Evolutionary conservation across 495 filamentous ascomycete species (phyloP).

Genomic region (Penicillium antarcticum): DNA sequence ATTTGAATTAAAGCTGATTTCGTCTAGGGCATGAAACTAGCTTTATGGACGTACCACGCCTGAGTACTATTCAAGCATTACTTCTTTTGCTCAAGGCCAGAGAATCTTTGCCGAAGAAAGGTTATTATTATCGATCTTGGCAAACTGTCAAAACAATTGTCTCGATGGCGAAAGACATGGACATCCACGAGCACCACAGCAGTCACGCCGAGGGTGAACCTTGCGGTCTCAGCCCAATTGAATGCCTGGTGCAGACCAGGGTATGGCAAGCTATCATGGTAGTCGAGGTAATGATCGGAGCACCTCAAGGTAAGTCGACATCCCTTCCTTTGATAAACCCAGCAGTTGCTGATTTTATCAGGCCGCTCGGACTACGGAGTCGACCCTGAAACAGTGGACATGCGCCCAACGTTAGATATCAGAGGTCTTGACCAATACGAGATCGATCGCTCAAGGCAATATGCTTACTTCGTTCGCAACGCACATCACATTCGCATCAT

Average conservation of each 20-base stretch:
- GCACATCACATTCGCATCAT: conserved; percentile 77
- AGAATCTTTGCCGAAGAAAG: conserved; percentile 85
- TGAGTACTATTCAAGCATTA: conserved; percentile 92
- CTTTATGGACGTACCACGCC: conserved; percentile 89
- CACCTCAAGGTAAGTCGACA: conserved; percentile 72
- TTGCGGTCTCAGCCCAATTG: conserved; percentile 65
- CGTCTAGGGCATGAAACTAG: conserved; percentile 81
- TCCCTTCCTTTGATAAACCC: not conserved
- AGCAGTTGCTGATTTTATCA: conserved; percentile 25
- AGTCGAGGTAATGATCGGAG: conserved; percentile 90
- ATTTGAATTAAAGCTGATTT: conserved; percentile 15
- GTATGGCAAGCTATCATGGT: conserved; percentile 90
- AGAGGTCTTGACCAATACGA: conserved; percentile 74
- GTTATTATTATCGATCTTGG: conserved; percentile 98
- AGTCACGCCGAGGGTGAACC: conserved; percentile 66
- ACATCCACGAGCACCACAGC: conserved; percentile 81
- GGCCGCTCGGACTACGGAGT: conserved; percentile 82
- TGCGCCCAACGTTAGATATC: conserved; percentile 59
- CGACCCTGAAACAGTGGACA: conserved; percentile 72
- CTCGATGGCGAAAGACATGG: conserved; percentile 90
- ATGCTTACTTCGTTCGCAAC: conserved; percentile 72
- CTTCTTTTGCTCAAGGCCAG: conserved; percentile 87
- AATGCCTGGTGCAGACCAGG: conserved; percentile 79
- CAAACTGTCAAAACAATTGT: conserved; percentile 92
- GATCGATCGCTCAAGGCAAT: conserved; percentile 74